Percentiles rank a stretch among this genome's conserved stretches.
These are phyloP conservation scores for Pharnaceum exiguum DNA, from an alignment of 148 eudicot species.

Conservation along the genomic window DNA sequence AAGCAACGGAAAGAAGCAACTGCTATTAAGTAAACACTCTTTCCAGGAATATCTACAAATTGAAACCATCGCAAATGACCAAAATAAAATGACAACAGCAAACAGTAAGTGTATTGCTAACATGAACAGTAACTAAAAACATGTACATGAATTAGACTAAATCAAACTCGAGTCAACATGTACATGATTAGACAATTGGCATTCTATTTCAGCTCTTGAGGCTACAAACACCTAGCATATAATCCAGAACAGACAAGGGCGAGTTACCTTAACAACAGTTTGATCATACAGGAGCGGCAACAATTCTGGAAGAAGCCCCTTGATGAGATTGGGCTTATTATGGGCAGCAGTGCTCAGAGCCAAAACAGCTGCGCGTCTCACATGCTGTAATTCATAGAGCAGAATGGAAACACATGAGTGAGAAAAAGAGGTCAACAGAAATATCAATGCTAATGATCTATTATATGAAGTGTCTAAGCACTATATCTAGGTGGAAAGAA, in stretches of 20 bases:
- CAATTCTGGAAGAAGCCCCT: slow-evolving; percentile 85
- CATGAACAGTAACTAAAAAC: too few relatives aligned
- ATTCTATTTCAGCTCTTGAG: too few relatives aligned
- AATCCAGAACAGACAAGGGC: background rate
- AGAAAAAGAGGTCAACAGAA: background rate
- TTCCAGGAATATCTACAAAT: too few relatives aligned
- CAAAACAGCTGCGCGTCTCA: slow-evolving; percentile 95
- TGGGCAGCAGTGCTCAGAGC: slow-evolving; percentile 96
- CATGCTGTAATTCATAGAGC: slow-evolving; percentile 64
- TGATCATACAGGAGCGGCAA: slow-evolving; percentile 96
- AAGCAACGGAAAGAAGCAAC: background rate
- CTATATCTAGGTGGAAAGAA: too few relatives aligned
- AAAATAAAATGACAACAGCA: too few relatives aligned
- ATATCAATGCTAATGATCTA: too few relatives aligned
- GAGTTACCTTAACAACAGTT: slow-evolving; percentile 77
- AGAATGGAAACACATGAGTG: background rate
- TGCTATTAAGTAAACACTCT: background rate
- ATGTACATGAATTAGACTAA: too few relatives aligned
- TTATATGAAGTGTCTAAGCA: too few relatives aligned
- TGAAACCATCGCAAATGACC: too few relatives aligned
- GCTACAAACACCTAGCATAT: background rate
- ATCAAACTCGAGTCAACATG: too few relatives aligned
- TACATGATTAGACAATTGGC: too few relatives aligned
- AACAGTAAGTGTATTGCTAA: too few relatives aligned
- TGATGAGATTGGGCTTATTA: slow-evolving; percentile 91